phyloP scores from a whole-genome alignment of 2,329 filamentous ascomycete species.

The Diaporthe amygdali region DNA sequence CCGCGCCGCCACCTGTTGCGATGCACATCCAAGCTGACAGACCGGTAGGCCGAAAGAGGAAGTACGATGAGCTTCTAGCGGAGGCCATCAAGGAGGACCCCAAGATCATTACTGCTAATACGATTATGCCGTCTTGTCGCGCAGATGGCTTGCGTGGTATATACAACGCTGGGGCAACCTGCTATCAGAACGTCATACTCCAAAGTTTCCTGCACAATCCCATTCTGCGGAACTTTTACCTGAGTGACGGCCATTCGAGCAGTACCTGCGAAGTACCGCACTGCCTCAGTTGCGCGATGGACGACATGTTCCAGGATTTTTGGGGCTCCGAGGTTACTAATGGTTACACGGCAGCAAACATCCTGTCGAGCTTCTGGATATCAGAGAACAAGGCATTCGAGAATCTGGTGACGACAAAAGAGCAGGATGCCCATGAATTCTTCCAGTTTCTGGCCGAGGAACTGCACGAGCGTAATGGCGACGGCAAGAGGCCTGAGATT shows the following conservation, averaged over 20 bases:
- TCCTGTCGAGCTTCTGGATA: conserved; percentile 90
- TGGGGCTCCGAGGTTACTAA: conserved; percentile 79
- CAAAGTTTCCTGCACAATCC: conserved; percentile 95
- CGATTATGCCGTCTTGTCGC: conserved; percentile 79
- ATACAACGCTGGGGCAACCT: conserved; percentile 98
- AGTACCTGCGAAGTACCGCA: conserved; percentile 70
- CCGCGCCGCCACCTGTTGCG: background rate
- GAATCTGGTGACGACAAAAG: conserved; percentile 85
- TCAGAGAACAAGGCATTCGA: conserved; percentile 76
- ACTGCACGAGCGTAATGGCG: conserved; percentile 81
- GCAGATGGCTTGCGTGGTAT: conserved; percentile 89
- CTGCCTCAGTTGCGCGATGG: conserved; percentile 73
- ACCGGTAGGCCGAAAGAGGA: conserved; percentile 71
- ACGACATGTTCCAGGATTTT: conserved; percentile 76
- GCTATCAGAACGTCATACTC: conserved; percentile 95
- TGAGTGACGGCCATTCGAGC: conserved; percentile 85
- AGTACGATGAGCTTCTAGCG: conserved; percentile 72
- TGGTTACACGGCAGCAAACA: conserved; percentile 87
- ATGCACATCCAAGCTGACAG: conserved; percentile 17
- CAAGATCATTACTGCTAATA: conserved; percentile 78
- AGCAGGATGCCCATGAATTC: conserved; percentile 97
- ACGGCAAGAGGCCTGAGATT: conserved; percentile 66
- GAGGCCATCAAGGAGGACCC: conserved; percentile 74
- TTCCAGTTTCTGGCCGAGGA: conserved; percentile 95
- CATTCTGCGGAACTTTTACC: conserved; percentile 87